Evolutionary conservation across 768 basidiomycete genomes (phyloP).

Genomic region (Leccinum uliginosum): DNA sequence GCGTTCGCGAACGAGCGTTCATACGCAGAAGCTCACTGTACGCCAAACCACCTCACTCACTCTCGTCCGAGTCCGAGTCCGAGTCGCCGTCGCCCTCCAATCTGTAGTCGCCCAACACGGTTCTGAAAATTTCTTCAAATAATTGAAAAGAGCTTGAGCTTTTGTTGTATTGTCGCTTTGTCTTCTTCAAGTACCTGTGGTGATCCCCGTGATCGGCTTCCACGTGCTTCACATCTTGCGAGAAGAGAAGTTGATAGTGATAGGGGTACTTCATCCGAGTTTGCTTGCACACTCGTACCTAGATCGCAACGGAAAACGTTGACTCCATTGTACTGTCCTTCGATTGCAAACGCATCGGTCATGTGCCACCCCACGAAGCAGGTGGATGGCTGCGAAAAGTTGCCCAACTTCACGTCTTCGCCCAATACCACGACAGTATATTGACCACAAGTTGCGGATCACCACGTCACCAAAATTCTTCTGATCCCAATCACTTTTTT

Average conservation of each 20-base stretch:
- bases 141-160: background rate
- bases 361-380: constrained; percentile 4
- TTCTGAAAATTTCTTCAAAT: background rate
- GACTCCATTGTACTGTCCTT: constrained; percentile 1
- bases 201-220: background rate
- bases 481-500: background rate
- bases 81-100: too few species aligned
- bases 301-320: constrained; percentile 1
- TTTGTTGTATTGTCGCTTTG: background rate
- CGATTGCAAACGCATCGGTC: background rate
- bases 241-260: background rate
- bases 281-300: background rate
- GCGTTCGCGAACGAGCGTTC: background rate
- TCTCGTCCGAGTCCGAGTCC: too few species aligned
- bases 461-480: background rate
- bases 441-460: background rate
- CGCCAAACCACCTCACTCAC: background rate
- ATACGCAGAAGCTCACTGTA: background rate
- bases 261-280: background rate
- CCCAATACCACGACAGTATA: background rate
- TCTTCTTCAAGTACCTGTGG: background rate
- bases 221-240: background rate
- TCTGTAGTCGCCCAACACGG: background rate
- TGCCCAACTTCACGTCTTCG: too few species aligned
- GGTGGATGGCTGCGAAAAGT: background rate